Conservation (phyloP, 148 eudicot species). For the Gaultheria prostrata region DNA sequence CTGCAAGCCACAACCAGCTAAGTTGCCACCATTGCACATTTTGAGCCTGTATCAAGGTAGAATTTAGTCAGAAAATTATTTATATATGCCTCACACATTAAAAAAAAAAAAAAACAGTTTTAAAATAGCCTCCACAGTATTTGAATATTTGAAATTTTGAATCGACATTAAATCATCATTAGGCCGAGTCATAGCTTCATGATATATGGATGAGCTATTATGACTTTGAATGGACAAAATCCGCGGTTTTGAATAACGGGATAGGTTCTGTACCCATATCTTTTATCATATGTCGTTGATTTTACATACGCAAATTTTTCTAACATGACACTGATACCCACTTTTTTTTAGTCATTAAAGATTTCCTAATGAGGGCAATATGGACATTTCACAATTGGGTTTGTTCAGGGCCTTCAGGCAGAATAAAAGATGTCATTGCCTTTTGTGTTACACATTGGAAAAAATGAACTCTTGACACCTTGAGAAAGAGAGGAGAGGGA, state of each 20-base stretch:
- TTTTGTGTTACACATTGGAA: neutral
- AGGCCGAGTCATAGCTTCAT: neutral
- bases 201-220: neutral
- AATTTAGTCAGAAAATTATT: neutral
- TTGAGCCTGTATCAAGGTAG: neutral
- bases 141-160: no score
- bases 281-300: no score
- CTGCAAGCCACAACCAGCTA: constrained; percentile 22
- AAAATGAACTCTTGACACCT: neutral
- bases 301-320: neutral
- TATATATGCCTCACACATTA: neutral
- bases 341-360: neutral
- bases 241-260: neutral
- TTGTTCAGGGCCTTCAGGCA: neutral
- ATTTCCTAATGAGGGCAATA: neutral
- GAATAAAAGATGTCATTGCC: neutral
- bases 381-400: neutral
- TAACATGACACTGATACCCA: neutral
- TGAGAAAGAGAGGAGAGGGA: neutral
- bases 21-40: constrained; percentile 14
- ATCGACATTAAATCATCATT: neutral
- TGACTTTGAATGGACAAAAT: neutral
- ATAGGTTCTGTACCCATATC: neutral
- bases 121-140: neutral
- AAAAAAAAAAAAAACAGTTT: neutral